Evolutionary conservation across 495 filamentous ascomycete species (phyloP).

Genomic region (Choiromyces venosus): DNA sequence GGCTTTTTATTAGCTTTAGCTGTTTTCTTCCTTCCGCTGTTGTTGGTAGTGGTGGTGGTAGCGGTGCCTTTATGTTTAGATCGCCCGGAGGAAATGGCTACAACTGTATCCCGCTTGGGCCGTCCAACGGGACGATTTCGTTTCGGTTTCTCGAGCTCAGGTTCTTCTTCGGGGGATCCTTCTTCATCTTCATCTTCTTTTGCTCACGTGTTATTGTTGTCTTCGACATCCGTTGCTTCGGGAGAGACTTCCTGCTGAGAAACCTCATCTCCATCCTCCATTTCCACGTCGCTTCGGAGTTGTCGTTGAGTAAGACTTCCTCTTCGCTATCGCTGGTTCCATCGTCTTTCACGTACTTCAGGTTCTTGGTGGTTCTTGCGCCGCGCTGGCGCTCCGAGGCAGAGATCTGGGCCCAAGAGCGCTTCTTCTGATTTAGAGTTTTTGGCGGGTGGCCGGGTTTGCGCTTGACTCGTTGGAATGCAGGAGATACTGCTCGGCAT

Average conservation of each 20-base stretch:
- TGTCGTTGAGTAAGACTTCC: conserved; percentile 36
- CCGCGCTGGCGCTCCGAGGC: conserved; percentile 43
- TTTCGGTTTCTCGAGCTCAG: neutral
- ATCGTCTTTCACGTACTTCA: conserved; percentile 41
- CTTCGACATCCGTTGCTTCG: neutral
- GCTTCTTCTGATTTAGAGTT: conserved; percentile 43
- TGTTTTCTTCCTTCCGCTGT: conserved; percentile 16
- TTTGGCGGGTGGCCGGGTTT: conserved; percentile 27
- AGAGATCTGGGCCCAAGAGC: conserved; percentile 39
- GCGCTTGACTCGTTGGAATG: no score
- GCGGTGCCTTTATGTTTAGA: neutral
- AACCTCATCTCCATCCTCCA: conserved; percentile 51
- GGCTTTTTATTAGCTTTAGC: conserved; percentile 15
- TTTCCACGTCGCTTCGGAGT: conserved; percentile 49
- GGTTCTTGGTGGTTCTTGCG: conserved; percentile 43
- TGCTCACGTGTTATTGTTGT: neutral
- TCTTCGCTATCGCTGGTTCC: conserved; percentile 31
- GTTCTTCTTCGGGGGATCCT: conserved; percentile 5
- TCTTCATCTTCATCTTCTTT: conserved; percentile 10
- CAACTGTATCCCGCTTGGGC: conserved; percentile 20
- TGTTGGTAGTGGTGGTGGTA: no score
- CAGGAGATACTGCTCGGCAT: no score
- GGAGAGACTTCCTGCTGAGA: conserved; percentile 48
- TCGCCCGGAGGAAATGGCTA: neutral
- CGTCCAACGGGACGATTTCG: conserved; percentile 22